These are phyloP conservation scores for Helianthus tuberosus DNA, from an alignment of 129 eudicot species.

Conservation along the genomic window DNA sequence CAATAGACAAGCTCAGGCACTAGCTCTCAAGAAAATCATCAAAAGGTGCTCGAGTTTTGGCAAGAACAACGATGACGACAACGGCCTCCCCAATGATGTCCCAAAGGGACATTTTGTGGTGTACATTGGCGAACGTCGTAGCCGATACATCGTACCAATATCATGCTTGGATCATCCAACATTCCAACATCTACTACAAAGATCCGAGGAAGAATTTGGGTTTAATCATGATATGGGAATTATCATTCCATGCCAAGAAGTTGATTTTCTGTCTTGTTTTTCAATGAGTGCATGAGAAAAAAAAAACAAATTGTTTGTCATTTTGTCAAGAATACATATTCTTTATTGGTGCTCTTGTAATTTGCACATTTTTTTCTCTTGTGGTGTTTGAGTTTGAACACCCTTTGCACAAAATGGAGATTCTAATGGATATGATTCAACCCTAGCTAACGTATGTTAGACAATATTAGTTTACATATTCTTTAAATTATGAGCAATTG, in stretches of 20 bases:
- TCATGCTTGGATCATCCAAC: slow-evolving; percentile 52
- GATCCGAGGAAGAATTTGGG: slow-evolving; percentile 74
- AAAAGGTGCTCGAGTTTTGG: slow-evolving; percentile 66
- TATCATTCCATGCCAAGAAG: slow-evolving; percentile 72
- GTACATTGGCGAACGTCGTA: slow-evolving; percentile 68
- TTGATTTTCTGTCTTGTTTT: slow-evolving; percentile 48
- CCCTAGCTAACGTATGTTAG: no score
- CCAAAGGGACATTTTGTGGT: slow-evolving; percentile 80
- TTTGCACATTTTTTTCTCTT: no score
- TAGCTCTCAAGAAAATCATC: slow-evolving; percentile 56
- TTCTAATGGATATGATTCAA: no score
- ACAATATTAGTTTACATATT: no score
- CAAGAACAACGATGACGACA: slow-evolving; percentile 35
- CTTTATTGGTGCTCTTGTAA: background rate
- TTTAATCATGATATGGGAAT: slow-evolving; percentile 64
- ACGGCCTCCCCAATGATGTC: slow-evolving; percentile 50
- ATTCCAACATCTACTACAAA: slow-evolving; percentile 52
- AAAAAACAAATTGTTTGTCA: no score
- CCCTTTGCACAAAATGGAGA: no score
- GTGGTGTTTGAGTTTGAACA: no score
- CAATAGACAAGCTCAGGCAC: slow-evolving; percentile 44
- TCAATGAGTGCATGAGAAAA: slow-evolving; percentile 38
- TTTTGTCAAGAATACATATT: background rate
- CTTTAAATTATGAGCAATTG: no score
- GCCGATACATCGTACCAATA: slow-evolving; percentile 60